phyloP scores from a whole-genome alignment of 2,329 filamentous ascomycete genomes.

The Ophiosphaerella korrae region DNA sequence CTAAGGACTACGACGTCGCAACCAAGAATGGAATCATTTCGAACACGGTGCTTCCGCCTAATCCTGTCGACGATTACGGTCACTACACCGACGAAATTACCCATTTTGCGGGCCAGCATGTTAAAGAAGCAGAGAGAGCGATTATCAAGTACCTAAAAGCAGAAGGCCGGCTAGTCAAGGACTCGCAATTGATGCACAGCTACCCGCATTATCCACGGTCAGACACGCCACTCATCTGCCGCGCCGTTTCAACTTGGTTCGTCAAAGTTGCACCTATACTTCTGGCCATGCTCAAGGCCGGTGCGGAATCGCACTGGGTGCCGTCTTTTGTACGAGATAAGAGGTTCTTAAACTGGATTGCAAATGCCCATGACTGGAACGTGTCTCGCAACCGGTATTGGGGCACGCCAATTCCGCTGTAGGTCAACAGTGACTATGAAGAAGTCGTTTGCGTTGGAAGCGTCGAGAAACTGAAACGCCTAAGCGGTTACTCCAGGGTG shows the following conservation, averaged over 20 bases:
- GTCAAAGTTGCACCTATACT: conserved; percentile 84
- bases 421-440: conserved; percentile 87
- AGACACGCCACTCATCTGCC: conserved; percentile 93
- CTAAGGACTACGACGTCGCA: conserved; percentile 91
- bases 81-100: conserved; percentile 76
- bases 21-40: conserved; percentile 76
- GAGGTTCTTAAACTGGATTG: conserved; percentile 89
- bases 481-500: conserved; percentile 83
- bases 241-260: conserved; percentile 93
- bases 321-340: conserved; percentile 89
- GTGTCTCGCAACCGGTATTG: conserved; percentile 93
- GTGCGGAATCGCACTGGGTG: conserved; percentile 90
- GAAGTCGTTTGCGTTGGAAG: conserved; percentile 88
- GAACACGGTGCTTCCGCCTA: conserved; percentile 78
- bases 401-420: conserved; percentile 90
- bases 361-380: conserved; percentile 92
- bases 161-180: conserved; percentile 76
- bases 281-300: conserved; percentile 86
- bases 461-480: conserved; percentile 77
- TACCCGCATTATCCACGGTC: conserved; percentile 94
- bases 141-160: conserved; percentile 90
- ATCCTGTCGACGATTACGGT: conserved; percentile 85
- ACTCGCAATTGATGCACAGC: conserved; percentile 86
- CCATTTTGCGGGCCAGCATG: conserved; percentile 85
- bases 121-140: conserved; percentile 89